phyloP scores from a whole-genome alignment of 306 rosid genomes.

The Ammopiptanthus mongolicus region DNA sequence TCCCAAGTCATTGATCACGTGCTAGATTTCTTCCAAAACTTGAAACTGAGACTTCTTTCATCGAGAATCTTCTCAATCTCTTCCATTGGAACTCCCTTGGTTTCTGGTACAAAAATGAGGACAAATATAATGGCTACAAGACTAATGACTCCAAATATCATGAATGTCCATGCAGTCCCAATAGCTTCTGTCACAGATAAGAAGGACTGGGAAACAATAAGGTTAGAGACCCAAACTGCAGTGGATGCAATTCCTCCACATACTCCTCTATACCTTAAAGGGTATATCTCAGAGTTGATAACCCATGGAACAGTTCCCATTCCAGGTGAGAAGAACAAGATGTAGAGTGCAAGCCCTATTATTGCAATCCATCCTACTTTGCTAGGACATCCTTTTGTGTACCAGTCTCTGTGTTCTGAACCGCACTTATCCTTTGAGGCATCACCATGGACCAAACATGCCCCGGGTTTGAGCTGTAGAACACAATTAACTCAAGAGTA shows the following conservation, averaged over 20 bases:
- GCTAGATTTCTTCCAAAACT: slow-evolving; percentile 41
- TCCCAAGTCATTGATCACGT: too few species aligned
- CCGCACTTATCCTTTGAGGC: slow-evolving; percentile 18
- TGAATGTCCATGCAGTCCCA: slow-evolving; percentile 54
- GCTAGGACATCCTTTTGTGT: slow-evolving; percentile 64
- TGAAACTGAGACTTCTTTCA: slow-evolving; percentile 31
- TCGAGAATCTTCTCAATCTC: slow-evolving; percentile 54
- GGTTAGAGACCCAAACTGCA: slow-evolving; percentile 50
- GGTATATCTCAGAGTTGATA: slow-evolving; percentile 63
- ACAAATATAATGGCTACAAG: slow-evolving; percentile 37
- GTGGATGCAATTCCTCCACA: slow-evolving; percentile 67
- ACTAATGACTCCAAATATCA: slow-evolving; percentile 34
- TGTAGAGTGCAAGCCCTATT: slow-evolving; percentile 41
- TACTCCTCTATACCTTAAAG: slow-evolving; percentile 43
- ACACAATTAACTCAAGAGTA: background rate
- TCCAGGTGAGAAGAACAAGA: slow-evolving; percentile 57
- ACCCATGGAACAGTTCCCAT: slow-evolving; percentile 75
- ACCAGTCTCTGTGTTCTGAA: slow-evolving; percentile 36
- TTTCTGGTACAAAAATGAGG: slow-evolving; percentile 48
- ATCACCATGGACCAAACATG: slow-evolving; percentile 36
- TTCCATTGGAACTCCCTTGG: slow-evolving; percentile 60
- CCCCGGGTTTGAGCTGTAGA: slow-evolving; percentile 43
- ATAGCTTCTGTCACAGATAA: slow-evolving; percentile 32
- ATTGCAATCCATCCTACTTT: slow-evolving; percentile 51
- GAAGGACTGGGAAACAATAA: slow-evolving; percentile 51